Percentiles rank a stretch among this genome's conserved stretches.
phyloP scores from a whole-genome alignment of 78 protist species.

The Pigoraptor vietnamica region DNA sequence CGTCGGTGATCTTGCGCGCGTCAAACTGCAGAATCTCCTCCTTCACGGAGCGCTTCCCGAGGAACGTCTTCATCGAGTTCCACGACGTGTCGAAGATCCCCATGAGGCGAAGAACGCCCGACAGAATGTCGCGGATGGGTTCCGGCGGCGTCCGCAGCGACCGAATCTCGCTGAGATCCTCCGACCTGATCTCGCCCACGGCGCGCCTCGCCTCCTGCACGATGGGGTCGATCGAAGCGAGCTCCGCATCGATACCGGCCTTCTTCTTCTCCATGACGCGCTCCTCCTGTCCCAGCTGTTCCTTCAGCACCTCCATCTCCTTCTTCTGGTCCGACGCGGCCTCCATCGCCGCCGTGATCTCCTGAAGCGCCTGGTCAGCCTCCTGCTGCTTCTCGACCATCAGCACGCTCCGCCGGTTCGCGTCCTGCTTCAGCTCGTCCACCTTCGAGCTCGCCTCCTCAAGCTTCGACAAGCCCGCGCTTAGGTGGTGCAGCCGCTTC shows the following conservation, averaged over 20 bases:
- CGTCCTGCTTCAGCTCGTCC: slow-evolving; percentile 48
- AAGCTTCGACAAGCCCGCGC: slow-evolving; percentile 52
- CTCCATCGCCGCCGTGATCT: slow-evolving; percentile 58
- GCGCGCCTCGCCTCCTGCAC: slow-evolving; percentile 65
- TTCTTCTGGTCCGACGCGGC: slow-evolving; percentile 20
- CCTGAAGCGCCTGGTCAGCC: slow-evolving; percentile 59
- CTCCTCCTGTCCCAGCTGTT: slow-evolving; percentile 32
- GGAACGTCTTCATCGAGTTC: slow-evolving; percentile 65
- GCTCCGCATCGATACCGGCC: slow-evolving; percentile 44
- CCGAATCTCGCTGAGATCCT: slow-evolving; percentile 62
- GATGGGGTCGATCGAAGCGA: slow-evolving; percentile 56
- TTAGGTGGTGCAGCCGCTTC: background rate
- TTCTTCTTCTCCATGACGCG: slow-evolving; percentile 16
- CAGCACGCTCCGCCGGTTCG: slow-evolving; percentile 30
- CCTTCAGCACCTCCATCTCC: slow-evolving; percentile 35
- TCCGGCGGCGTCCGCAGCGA: slow-evolving; percentile 56
- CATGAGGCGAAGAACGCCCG: slow-evolving; percentile 71
- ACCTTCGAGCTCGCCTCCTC: slow-evolving; percentile 53
- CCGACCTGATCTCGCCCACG: slow-evolving; percentile 41
- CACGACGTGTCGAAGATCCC: slow-evolving; percentile 69
- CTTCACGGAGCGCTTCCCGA: slow-evolving; percentile 39
- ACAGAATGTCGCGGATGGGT: slow-evolving; percentile 59
- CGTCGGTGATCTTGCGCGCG: slow-evolving; percentile 12
- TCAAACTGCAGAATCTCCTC: slow-evolving; percentile 65
- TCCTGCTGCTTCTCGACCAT: slow-evolving; percentile 49